Evolutionary conservation across 257 asterid genomes (phyloP), one percentile per base, ranked within the genome.

Genomic region (Rehmannia glutinosa): DNA sequence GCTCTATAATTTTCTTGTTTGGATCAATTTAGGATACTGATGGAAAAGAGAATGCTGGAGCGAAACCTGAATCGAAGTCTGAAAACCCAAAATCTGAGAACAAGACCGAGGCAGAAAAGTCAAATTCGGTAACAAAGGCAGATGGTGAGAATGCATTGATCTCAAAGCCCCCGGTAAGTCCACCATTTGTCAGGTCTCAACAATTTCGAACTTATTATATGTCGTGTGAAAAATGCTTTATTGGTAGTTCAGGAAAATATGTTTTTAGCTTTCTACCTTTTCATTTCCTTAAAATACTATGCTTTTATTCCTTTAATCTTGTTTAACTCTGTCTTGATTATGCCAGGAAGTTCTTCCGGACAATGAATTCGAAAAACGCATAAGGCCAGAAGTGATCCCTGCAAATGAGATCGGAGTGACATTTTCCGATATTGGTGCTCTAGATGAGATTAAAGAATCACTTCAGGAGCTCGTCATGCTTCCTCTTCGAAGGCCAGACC

Each of bases 401-500:
- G 83, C 97, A 57, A 82, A 73, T 27, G 96, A 94, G 77, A 85
- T 94, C 19, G 97, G 97, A 47, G 97, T 94, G 23, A 82, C 97
- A 54, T 94, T 91, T 70, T 69, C 89, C 8, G 99, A 94, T 58
- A 87, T 94, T 15, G 99, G 99, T 38, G 82, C 99, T 35, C 74
- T 94, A 12, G 93, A 87, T 21, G 98, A 94, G 74, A 91, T 49
- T 15, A 94, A 94, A 74, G 96, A 94, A 76, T 91, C 95, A 13
- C 98, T 94, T 63, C 99, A 94, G 77, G 99, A 94, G 80, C 90
- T 90, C 55, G 99, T 94, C 71, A 91, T 94, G 99, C 99, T 94
- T 67, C 99, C 99, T 69, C 99, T 94, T 23, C 74, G 90, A 64
- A 82, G 99, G 75, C 99, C 99, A 0, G 98, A 94, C 73, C 96